phyloP scores from a whole-genome alignment of 495 filamentous ascomycete genomes.

The Penicillium ochrochloron region DNA sequence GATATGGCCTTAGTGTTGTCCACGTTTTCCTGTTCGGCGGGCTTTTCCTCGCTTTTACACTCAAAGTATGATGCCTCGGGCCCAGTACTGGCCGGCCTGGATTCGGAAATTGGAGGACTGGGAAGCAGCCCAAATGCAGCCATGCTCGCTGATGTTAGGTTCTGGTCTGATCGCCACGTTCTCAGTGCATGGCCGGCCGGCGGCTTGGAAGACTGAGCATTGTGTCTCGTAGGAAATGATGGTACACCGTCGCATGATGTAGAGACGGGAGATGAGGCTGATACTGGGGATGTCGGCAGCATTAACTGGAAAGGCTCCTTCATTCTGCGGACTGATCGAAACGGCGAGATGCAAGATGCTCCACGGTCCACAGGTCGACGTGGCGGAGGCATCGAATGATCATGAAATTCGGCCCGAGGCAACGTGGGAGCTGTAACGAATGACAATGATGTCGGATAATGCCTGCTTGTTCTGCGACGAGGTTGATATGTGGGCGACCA shows the following conservation, averaged over 20 bases:
- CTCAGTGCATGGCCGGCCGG: slow-evolving; percentile 37
- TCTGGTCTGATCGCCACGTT: slow-evolving; percentile 51
- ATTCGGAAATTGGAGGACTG: slow-evolving; percentile 49
- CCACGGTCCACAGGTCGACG: slow-evolving; percentile 36
- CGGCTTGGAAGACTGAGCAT: slow-evolving; percentile 18
- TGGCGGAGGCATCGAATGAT: slow-evolving; percentile 36
- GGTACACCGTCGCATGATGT: slow-evolving; percentile 31
- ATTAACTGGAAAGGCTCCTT: slow-evolving; percentile 51
- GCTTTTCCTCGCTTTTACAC: slow-evolving; percentile 19
- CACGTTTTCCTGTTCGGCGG: background rate
- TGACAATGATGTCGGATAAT: slow-evolving; percentile 34
- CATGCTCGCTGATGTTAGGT: slow-evolving; percentile 38
- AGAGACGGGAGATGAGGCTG: slow-evolving; percentile 18
- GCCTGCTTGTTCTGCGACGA: slow-evolving; percentile 31
- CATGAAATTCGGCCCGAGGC: slow-evolving; percentile 27
- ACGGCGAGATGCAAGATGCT: slow-evolving; percentile 42
- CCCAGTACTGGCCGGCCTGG: slow-evolving; percentile 33
- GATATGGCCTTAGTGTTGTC: background rate
- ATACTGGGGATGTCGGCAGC: slow-evolving; percentile 43
- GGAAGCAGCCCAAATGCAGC: slow-evolving; percentile 48
- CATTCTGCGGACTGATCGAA: slow-evolving; percentile 53
- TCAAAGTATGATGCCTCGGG: slow-evolving; percentile 43
- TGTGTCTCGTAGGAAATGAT: slow-evolving; percentile 23
- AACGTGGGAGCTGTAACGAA: slow-evolving; percentile 30
- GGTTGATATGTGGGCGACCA: slow-evolving; percentile 40